Base-by-base conservation (phyloP, 805 yeast species). In the Blastobotrys parvus region DNA sequence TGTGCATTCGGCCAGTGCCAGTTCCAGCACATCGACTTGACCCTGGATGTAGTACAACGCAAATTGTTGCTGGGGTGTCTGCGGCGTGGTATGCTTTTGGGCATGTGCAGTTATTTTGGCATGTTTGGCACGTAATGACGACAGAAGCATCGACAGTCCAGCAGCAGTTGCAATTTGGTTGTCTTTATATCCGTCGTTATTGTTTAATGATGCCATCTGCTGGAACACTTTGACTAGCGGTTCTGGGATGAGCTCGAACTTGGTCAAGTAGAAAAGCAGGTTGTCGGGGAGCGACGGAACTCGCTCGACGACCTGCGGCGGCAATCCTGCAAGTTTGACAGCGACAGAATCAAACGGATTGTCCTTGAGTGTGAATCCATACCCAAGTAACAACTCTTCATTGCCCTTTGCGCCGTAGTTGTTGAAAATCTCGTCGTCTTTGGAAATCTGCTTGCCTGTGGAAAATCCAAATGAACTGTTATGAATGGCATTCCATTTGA, bases 401-500 rank as follows among this genome's bases (percentile, higher is more conserved):
- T 87, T 88, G 0, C 92, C 82, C 60, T 87, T 88, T 42, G 83
- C 77, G 2, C 96, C 97, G 60, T 89, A 88, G 60, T 85, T 84
- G 58, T 88, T 88, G 62, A 63, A 84, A 1, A 89, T 48, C 56
- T 86, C 82, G 1, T 47, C 49, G 2, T 45, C n/a, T 52, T 40
- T 23, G 5, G 44, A 35, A 3, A 66, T 59, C 16, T 67, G 64
- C 0, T 74, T 58, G 7, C 45, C 38, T 16, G 51, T 35, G 5
- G 36, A 30, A 31, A 58, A 37, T 25, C 7, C 29, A 25, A 25
- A 25, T 25, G 7, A 7, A 44, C 31, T 36, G 18, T 18, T 49
- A 2, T 52, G 55, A 1, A 45, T 53, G 15, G 48, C 50, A 3
- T 43, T 37, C 97, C 97, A 89, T 16, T 72, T 63, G 0, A 86